phyloP scores from a whole-genome alignment of 2,329 filamentous ascomycete genomes.

The Knufia fluminis region DNA sequence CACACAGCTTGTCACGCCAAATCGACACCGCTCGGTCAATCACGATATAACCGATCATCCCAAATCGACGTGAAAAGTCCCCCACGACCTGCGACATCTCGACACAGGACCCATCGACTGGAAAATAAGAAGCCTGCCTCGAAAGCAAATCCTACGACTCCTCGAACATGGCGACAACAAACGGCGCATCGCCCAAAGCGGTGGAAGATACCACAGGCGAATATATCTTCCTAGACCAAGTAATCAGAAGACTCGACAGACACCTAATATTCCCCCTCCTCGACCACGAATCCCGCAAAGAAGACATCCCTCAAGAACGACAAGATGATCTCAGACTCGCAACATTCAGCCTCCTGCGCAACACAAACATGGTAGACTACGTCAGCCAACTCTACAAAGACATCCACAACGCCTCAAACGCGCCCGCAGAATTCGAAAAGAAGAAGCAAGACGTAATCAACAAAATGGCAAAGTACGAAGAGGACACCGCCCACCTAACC shows the following conservation, averaged over 20 bases:
- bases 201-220: slow-evolving; percentile 49
- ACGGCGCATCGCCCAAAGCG: slow-evolving; percentile 5
- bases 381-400: slow-evolving; percentile 86
- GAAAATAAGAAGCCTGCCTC: no score
- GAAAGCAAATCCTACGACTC: no score
- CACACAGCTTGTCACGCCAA: no score
- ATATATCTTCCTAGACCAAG: slow-evolving; percentile 75
- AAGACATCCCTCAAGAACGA: slow-evolving; percentile 61
- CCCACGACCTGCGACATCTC: no score
- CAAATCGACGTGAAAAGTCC: no score
- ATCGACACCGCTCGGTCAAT: no score
- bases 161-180: slow-evolving; percentile 9
- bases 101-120: no score
- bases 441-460: slow-evolving; percentile 84
- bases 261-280: slow-evolving; percentile 95
- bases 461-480: slow-evolving; percentile 71
- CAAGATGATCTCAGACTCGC: slow-evolving; percentile 64
- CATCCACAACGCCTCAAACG: slow-evolving; percentile 67
- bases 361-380: slow-evolving; percentile 99
- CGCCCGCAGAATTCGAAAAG: slow-evolving; percentile 75
- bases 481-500: slow-evolving; percentile 80
- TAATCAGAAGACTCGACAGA: slow-evolving; percentile 86
- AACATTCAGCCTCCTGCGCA: slow-evolving; percentile 89
- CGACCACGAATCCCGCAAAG: slow-evolving; percentile 76
- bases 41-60: no score